Conservation (phyloP, 257 asterid species). For the Nicotiana tabacum region DNA sequence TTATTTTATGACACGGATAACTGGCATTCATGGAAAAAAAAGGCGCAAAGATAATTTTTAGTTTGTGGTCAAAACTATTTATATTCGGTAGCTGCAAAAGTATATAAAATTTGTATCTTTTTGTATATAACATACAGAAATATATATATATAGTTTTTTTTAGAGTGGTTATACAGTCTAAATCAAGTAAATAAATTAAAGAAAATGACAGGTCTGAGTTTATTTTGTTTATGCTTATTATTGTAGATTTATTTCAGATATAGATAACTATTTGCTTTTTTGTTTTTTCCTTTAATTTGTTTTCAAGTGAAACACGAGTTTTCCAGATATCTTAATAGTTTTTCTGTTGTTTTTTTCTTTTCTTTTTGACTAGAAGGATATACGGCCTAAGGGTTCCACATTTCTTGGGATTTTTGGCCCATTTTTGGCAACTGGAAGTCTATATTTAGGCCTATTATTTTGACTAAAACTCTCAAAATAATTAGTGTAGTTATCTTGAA, state of each 20-base stretch:
- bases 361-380: neutral
- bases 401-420: conserved; percentile 2
- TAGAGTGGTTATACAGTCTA: too few species aligned
- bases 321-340: neutral
- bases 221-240: too few species aligned
- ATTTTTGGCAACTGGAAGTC: neutral
- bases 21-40: too few species aligned
- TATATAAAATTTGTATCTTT: too few species aligned
- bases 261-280: neutral
- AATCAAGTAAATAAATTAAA: too few species aligned
- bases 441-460: neutral
- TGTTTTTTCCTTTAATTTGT: neutral
- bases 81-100: too few species aligned
- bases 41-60: too few species aligned
- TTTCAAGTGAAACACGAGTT: neutral
- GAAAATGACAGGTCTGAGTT: too few species aligned
- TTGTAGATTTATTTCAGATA: neutral
- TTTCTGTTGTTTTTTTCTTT: too few species aligned
- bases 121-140: too few species aligned
- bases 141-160: too few species aligned
- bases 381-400: neutral
- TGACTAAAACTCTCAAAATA: neutral
- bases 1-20: neutral
- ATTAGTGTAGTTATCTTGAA: neutral
- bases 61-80: too few species aligned